Conservation (phyloP, 2,329 filamentous ascomycete species). For the Claviceps sorghi region DNA sequence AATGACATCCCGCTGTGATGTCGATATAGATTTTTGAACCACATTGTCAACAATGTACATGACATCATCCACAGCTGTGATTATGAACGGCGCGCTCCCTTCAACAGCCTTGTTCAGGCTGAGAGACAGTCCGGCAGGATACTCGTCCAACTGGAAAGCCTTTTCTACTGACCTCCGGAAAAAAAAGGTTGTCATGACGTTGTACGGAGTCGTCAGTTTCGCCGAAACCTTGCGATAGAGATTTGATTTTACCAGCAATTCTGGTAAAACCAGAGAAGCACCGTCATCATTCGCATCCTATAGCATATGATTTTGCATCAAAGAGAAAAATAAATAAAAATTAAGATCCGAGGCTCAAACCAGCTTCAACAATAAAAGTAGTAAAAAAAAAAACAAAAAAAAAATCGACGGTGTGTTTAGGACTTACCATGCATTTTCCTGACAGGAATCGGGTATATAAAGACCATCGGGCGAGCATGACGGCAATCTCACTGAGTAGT, state of each 20-base stretch:
- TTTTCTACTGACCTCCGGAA: conserved; percentile 93
- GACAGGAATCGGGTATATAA: conserved; percentile 82
- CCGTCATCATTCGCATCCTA: conserved; percentile 41
- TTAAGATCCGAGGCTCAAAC: not conserved
- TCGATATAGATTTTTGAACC: conserved; percentile 71
- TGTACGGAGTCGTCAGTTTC: conserved; percentile 68
- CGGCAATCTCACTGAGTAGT: conserved; percentile 69
- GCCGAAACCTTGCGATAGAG: conserved; percentile 64
- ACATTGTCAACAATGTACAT: conserved; percentile 98
- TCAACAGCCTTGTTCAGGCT: conserved; percentile 57
- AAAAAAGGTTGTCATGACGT: conserved; percentile 89
- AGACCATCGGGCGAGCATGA: conserved; percentile 90
- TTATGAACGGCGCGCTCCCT: conserved; percentile 76
- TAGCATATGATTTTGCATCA: not conserved
- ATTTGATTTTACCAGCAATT: conserved; percentile 64
- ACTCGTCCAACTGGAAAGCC: conserved; percentile 90
- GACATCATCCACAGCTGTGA: conserved; percentile 90
- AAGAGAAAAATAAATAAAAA: not conserved
- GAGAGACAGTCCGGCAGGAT: conserved; percentile 64
- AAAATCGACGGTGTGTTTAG: not conserved
- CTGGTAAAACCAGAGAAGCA: conserved; percentile 49
- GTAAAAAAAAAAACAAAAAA: too few species aligned
- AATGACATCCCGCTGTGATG: conserved; percentile 67
- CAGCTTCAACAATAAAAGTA: not conserved
- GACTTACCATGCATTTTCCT: conserved; percentile 64